Percentiles rank a stretch among this genome's conserved stretches.
These are phyloP conservation scores for Colletotrichum tanaceti DNA, from an alignment of 2,329 filamentous ascomycete species.

Conservation along the genomic window DNA sequence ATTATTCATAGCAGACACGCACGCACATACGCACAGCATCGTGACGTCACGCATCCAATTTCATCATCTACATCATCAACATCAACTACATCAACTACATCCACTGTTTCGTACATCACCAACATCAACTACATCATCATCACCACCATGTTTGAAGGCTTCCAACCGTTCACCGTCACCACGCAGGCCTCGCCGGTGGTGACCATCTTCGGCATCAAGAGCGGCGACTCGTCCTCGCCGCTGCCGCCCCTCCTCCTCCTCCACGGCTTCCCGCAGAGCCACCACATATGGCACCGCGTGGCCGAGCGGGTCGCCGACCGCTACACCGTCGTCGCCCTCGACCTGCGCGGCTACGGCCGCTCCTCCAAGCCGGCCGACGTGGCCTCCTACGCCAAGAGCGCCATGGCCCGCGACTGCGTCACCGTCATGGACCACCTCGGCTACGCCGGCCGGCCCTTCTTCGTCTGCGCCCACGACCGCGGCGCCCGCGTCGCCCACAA, in stretches of 20 bases:
- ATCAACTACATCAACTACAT: too few relatives aligned
- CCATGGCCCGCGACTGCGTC: constrained; percentile 61
- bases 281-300: constrained; percentile 64
- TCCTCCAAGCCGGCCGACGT: constrained; percentile 58
- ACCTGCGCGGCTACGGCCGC: constrained; percentile 64
- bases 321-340: constrained; percentile 59
- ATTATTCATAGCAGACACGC: too few relatives aligned
- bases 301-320: constrained; percentile 51
- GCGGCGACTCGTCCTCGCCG: constrained; percentile 45
- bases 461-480: constrained; percentile 67
- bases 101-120: too few relatives aligned
- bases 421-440: constrained; percentile 58
- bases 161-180: constrained; percentile 53
- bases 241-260: constrained; percentile 58
- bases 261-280: constrained; percentile 65
- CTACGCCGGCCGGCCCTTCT: constrained; percentile 51
- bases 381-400: constrained; percentile 58
- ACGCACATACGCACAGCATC: too few relatives aligned
- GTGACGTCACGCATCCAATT: too few relatives aligned
- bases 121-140: background rate
- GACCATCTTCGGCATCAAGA: constrained; percentile 58
- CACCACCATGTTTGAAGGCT: constrained; percentile 48
- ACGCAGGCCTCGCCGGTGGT: constrained; percentile 52
- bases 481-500: constrained; percentile 67
- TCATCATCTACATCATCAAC: too few relatives aligned